Conservation (phyloP, 2,329 filamentous ascomycete genomes). For the Aspergillus flavus region DNA sequence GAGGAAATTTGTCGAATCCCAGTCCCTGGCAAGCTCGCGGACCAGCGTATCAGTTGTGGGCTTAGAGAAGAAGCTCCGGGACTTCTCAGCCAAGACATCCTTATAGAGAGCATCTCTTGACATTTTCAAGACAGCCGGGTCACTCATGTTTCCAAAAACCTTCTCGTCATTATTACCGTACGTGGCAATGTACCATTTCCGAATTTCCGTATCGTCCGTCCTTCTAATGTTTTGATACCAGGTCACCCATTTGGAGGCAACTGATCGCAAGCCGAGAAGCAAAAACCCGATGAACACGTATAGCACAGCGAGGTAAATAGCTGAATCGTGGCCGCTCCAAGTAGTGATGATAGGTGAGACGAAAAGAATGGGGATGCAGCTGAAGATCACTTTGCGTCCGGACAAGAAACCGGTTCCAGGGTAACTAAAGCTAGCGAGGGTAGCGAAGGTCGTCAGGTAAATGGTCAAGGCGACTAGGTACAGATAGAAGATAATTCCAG, state of each 20-base stretch:
- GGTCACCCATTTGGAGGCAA: slow-evolving; percentile 61
- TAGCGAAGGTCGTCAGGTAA: slow-evolving; percentile 61
- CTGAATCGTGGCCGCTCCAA: slow-evolving; percentile 56
- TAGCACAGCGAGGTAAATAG: slow-evolving; percentile 59
- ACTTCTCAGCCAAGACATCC: slow-evolving; percentile 50
- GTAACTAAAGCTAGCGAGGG: slow-evolving; percentile 57
- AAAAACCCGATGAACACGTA: slow-evolving; percentile 57
- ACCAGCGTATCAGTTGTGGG: slow-evolving; percentile 51
- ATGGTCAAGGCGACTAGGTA: slow-evolving; percentile 61
- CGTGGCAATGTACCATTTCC: slow-evolving; percentile 42
- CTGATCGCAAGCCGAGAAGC: slow-evolving; percentile 55
- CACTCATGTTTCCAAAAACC: slow-evolving; percentile 48
- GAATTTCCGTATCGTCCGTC: slow-evolving; percentile 42
- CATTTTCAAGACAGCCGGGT: slow-evolving; percentile 52
- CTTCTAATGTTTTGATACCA: slow-evolving; percentile 52
- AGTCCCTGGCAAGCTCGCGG: slow-evolving; percentile 54
- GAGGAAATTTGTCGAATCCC: slow-evolving; percentile 56
- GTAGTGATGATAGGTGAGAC: slow-evolving; percentile 60
- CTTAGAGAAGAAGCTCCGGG: slow-evolving; percentile 47
- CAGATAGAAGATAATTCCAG: slow-evolving; percentile 61
- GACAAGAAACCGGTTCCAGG: slow-evolving; percentile 59
- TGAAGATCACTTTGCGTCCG: slow-evolving; percentile 59
- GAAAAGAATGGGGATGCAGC: slow-evolving; percentile 58
- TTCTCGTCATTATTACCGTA: slow-evolving; percentile 40
- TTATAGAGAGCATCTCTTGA: slow-evolving; percentile 50